These are phyloP conservation scores for Pueraria montana DNA, from an alignment of 306 rosid species.

Conservation along the genomic window DNA sequence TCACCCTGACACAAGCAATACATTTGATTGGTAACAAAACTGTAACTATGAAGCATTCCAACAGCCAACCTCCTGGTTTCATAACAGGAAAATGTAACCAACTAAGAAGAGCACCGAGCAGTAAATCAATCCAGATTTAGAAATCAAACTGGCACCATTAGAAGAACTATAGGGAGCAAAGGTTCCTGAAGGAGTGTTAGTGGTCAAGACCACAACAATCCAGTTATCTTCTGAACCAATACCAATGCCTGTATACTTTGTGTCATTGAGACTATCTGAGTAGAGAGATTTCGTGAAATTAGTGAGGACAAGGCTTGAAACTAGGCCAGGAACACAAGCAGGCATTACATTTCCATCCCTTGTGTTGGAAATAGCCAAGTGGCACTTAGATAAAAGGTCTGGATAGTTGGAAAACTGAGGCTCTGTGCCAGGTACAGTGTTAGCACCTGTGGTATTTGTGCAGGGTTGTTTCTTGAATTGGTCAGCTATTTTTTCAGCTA, in stretches of 20 bases:
- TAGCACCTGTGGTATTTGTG: constrained; percentile 90
- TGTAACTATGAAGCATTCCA: constrained; percentile 42
- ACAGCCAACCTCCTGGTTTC: constrained; percentile 50
- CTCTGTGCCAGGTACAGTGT: constrained; percentile 91
- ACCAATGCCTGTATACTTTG: constrained; percentile 75
- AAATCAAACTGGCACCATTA: constrained; percentile 54
- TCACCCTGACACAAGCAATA: constrained; percentile 26
- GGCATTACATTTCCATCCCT: constrained; percentile 81
- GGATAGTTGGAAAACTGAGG: constrained; percentile 82
- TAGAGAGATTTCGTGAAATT: constrained; percentile 88
- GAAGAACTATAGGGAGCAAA: constrained; percentile 59
- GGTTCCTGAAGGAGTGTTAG: constrained; percentile 76
- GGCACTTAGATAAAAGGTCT: constrained; percentile 70
- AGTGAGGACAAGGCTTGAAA: constrained; percentile 66
- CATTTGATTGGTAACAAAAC: constrained; percentile 43
- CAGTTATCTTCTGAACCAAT: constrained; percentile 81
- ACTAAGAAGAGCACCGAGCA: constrained; percentile 58
- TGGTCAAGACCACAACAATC: constrained; percentile 86
- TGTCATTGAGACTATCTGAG: constrained; percentile 75
- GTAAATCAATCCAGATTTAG: constrained; percentile 56
- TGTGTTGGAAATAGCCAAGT: constrained; percentile 77
- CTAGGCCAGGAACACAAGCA: constrained; percentile 82
- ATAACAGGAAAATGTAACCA: constrained; percentile 57
- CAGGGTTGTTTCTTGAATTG: constrained; percentile 86
- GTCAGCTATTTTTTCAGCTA: constrained; percentile 80